A percentile compares a stretch with the other conserved stretches of the same genome.
Evolutionary conservation across 192 early-diverging fungal species (phyloP).

Genomic region (Gonapodya sp.): DNA sequence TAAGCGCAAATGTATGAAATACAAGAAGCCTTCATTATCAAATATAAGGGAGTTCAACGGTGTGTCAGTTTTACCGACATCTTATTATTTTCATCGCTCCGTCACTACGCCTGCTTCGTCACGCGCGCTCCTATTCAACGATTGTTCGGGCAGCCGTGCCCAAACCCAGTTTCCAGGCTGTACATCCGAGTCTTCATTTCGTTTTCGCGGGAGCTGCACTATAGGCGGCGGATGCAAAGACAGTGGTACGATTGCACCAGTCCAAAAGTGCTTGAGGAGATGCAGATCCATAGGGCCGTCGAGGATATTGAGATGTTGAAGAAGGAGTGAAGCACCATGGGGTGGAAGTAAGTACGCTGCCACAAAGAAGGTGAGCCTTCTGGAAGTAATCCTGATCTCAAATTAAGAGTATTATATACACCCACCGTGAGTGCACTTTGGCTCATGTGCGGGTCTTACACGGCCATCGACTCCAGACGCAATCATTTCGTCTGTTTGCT

Average conservation of each 20-base stretch:
- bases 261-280: background rate
- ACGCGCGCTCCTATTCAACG: background rate
- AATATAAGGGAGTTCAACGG: too few species aligned
- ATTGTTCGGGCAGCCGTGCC: background rate
- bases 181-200: background rate
- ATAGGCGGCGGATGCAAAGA: background rate
- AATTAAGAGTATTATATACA: too few species aligned
- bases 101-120: background rate
- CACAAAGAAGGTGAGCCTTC: background rate
- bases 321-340: background rate
- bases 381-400: too few species aligned
- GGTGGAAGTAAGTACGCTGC: background rate
- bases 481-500: background rate
- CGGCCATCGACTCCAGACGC: background rate
- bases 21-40: too few species aligned
- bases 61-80: too few species aligned
- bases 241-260: background rate
- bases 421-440: background rate
- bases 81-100: too few species aligned
- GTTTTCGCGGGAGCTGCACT: background rate
- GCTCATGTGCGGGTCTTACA: background rate
- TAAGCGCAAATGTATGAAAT: too few species aligned
- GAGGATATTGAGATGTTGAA: background rate
- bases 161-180: background rate
- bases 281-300: background rate